Evolutionary conservation across 2,329 filamentous ascomycete species (phyloP).

Genomic region (Aureobasidium leucospermi): DNA sequence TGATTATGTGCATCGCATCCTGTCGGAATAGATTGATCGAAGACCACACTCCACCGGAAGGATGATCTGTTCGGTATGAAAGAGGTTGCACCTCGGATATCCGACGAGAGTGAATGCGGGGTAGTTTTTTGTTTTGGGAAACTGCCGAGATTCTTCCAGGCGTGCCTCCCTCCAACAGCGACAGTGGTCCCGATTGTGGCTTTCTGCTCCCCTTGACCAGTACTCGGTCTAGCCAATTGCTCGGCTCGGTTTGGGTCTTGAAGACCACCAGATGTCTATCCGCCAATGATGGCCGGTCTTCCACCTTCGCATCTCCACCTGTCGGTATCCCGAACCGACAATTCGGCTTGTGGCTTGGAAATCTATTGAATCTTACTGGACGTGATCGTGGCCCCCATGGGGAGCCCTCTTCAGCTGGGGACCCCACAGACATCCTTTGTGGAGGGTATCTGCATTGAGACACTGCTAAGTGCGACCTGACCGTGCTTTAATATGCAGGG

Average conservation of each 20-base stretch:
- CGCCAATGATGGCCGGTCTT: neutral
- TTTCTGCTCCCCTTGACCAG: too few species aligned
- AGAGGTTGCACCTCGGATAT: too few species aligned
- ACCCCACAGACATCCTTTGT: neutral
- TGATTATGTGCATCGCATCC: neutral
- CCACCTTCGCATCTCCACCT: too few species aligned
- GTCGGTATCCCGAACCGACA: neutral
- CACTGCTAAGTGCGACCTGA: neutral
- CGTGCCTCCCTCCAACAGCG: too few species aligned
- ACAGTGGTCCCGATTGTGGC: too few species aligned
- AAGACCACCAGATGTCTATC: too few species aligned
- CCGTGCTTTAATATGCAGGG: neutral
- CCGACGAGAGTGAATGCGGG: too few species aligned
- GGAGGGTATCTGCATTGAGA: neutral
- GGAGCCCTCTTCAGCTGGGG: neutral
- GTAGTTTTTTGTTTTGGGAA: too few species aligned
- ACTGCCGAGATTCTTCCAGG: too few species aligned
- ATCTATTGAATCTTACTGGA: neutral
- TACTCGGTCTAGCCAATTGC: too few species aligned
- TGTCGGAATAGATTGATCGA: neutral
- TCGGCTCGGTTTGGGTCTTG: neutral
- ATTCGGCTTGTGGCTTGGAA: neutral
- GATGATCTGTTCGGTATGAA: neutral
- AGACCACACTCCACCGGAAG: neutral
- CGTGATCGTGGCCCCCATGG: neutral